These are phyloP conservation scores for Mycena haematopus DNA, from an alignment of 768 basidiomycete genomes.

Conservation along the genomic window DNA sequence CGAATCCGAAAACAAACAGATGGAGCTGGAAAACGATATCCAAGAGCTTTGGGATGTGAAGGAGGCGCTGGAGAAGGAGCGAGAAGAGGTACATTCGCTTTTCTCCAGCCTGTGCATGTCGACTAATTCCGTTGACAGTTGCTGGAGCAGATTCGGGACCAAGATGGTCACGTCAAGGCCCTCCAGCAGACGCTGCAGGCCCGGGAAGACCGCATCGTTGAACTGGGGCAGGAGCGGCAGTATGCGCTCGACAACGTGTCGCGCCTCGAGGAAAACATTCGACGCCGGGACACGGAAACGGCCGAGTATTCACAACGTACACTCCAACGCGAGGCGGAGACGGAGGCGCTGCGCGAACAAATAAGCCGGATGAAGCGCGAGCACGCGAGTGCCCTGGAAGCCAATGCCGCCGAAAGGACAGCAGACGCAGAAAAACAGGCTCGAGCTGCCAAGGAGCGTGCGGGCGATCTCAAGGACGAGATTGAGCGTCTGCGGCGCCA, in stretches of 20 bases:
- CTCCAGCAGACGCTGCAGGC: slow-evolving; percentile 58
- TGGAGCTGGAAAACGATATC: slow-evolving; percentile 61
- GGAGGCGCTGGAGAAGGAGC: slow-evolving; percentile 63
- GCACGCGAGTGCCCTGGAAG: slow-evolving; percentile 55
- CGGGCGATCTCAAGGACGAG: slow-evolving; percentile 59
- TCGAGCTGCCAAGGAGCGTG: slow-evolving; percentile 54
- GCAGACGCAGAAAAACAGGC: slow-evolving; percentile 62
- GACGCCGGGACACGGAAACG: slow-evolving; percentile 63
- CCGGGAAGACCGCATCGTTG: slow-evolving; percentile 55
- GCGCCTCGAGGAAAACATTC: slow-evolving; percentile 65
- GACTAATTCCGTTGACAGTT: slow-evolving; percentile 43
- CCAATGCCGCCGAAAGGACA: slow-evolving; percentile 57
- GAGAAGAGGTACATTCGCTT: slow-evolving; percentile 50
- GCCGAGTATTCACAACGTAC: slow-evolving; percentile 53
- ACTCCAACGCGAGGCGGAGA: slow-evolving; percentile 55
- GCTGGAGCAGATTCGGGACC: slow-evolving; percentile 57
- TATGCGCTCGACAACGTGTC: slow-evolving; percentile 57
- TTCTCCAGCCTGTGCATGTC: background rate
- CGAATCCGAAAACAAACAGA: slow-evolving; percentile 59
- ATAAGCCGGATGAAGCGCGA: slow-evolving; percentile 62
- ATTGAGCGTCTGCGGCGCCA: slow-evolving; percentile 64
- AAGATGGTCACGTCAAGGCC: slow-evolving; percentile 56
- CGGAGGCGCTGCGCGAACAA: slow-evolving; percentile 61
- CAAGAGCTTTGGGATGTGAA: slow-evolving; percentile 59
- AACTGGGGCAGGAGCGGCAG: slow-evolving; percentile 62